Evolutionary conservation across 805 yeast species (phyloP), one percentile per base, ranked within the genome.

Genomic region (Hanseniaspora meyeri): DNA sequence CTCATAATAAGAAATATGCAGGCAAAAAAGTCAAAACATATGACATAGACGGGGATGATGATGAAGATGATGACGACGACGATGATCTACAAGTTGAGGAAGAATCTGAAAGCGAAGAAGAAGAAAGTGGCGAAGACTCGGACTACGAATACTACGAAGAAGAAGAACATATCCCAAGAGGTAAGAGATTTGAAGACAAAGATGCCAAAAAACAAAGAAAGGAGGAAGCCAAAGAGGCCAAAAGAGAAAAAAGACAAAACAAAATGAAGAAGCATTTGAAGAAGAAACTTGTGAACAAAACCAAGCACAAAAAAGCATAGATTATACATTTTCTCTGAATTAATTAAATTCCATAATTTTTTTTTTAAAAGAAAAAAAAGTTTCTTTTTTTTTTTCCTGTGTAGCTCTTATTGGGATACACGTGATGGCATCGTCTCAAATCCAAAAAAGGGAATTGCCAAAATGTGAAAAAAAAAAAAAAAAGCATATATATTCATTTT

Each of bases 191-290:
- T 65, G 84, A 87, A 63, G 87, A 89, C 68, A 81, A 87, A 69
- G 90, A 87, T 46, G 78, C 73, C 12, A 88, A 87, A 68, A 85
- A 81, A 65, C 80, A 76, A 51, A 77, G 95, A 57, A 86, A 88
- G 67, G 79, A 80, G 63, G 81, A 78, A 43, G 82, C 83, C n/a
- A 88, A 85, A 64, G 88, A 81, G 43, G 84, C 80, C 10, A 82
- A 85, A 51, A 80, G 81, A 62, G 95, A 87, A 63, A 86, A 84
- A 70, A 76, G 96, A 57, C 81, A 85, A 64, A 81, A 79, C 7
- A 88, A 88, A 67, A 81, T 88, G 78, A 87, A 87, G 68, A 88
- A 88, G 66, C 85, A 83, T 68, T 69, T 84, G 36, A 87, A 87
- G 72, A 87, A 87, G 75, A 84, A 84, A 68, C 70, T 86, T 39